phyloP scores from a whole-genome alignment of 371 early-diverging fungal genomes.

The Actinomortierella wolfii region DNA sequence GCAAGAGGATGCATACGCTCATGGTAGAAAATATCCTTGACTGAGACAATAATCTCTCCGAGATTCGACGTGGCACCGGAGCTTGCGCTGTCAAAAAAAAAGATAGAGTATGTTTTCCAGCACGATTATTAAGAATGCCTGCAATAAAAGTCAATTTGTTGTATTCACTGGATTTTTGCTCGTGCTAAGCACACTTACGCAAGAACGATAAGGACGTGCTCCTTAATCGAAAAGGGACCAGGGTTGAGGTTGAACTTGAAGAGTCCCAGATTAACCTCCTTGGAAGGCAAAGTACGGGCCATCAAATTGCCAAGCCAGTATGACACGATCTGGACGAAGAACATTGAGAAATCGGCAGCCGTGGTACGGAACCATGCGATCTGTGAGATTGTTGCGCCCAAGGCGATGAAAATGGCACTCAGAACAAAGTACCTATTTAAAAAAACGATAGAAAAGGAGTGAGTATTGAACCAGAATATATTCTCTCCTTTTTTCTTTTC shows the following conservation, averaged over 20 bases:
- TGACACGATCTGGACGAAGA: conserved; percentile 47
- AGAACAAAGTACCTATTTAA: conserved; percentile 39
- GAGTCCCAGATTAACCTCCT: conserved; percentile 29
- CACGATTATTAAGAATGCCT: too few species aligned
- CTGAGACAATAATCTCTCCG: conserved; percentile 47
- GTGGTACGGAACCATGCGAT: conserved; percentile 48
- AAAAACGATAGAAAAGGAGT: neutral
- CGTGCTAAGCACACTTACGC: conserved; percentile 20
- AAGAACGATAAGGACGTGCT: conserved; percentile 46
- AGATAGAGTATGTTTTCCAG: neutral
- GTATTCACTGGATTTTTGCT: neutral
- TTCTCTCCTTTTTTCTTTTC: too few species aligned
- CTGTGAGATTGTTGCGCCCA: conserved; percentile 45
- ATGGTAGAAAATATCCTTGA: conserved; percentile 46
- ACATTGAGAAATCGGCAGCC: conserved; percentile 44
- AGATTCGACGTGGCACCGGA: conserved; percentile 47
- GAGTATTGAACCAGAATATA: too few species aligned
- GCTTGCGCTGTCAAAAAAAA: conserved; percentile 27
- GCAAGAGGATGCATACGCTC: conserved; percentile 46
- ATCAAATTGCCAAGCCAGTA: conserved; percentile 44
- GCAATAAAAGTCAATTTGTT: too few species aligned
- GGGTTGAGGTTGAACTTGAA: conserved; percentile 49
- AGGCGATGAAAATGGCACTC: conserved; percentile 38
- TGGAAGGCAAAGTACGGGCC: conserved; percentile 38
- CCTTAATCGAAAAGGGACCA: conserved; percentile 52